phyloP scores from a whole-genome alignment of 352 stramenopile genomes.

The Globisporangium cystogenes region DNA sequence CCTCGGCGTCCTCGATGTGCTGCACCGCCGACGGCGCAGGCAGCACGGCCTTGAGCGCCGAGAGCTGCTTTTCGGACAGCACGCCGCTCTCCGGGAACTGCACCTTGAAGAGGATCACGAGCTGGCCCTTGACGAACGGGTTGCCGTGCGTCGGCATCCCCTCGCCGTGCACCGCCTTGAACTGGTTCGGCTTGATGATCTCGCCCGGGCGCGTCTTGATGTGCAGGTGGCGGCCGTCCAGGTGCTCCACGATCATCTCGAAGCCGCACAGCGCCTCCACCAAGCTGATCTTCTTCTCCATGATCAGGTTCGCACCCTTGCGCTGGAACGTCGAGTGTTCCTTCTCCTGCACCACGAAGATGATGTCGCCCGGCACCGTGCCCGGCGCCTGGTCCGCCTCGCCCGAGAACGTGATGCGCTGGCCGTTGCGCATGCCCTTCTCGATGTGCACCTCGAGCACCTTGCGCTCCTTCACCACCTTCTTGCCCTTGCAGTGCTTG shows the following conservation, averaged over 20 bases:
- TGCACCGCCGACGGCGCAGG: constrained; percentile 44
- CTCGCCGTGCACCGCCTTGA: constrained; percentile 94
- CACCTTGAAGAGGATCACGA: constrained; percentile 98
- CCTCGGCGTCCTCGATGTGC: constrained; percentile 49
- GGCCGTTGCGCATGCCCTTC: constrained; percentile 96
- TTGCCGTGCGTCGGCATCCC: constrained; percentile 98
- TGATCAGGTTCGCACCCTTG: constrained; percentile 96
- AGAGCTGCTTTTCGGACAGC: constrained; percentile 83
- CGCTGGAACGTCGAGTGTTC: constrained; percentile 94
- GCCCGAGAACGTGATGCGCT: constrained; percentile 96
- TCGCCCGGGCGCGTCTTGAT: constrained; percentile 91
- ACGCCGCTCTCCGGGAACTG: constrained; percentile 92
- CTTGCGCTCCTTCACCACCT: constrained; percentile 96
- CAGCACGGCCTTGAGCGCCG: constrained; percentile 59
- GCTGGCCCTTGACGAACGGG: constrained; percentile 96
- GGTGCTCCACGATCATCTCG: constrained; percentile 90
- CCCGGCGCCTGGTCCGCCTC: constrained; percentile 96
- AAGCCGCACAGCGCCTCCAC: constrained; percentile 92
- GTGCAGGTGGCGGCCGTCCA: constrained; percentile 90
- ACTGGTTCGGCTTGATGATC: constrained; percentile 91
- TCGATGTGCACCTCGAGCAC: constrained; percentile 98
- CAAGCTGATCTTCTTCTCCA: constrained; percentile 94
- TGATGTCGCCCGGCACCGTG: constrained; percentile 89
- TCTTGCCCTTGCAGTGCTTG: constrained; percentile 91
- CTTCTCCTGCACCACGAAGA: constrained; percentile 98